A percentile compares a stretch with the other conserved stretches of the same genome.
Conservation (phyloP, 2,329 filamentous ascomycete genomes). For the Verticillium albo-atrum region DNA sequence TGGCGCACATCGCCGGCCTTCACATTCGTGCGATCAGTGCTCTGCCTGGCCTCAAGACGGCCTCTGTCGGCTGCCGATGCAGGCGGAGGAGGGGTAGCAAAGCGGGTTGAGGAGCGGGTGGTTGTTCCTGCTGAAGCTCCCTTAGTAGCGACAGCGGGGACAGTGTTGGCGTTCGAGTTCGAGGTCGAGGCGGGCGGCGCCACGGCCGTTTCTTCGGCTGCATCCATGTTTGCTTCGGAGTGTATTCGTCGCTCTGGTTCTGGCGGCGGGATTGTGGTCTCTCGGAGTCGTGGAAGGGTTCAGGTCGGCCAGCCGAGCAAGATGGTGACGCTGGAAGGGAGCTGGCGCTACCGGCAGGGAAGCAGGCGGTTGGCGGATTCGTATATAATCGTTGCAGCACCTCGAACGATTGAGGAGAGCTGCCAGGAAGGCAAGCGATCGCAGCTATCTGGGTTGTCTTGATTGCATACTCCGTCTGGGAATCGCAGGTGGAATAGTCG, state of each 20-base stretch:
- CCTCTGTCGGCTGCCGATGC: constrained; percentile 29
- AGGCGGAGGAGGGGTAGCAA: constrained; percentile 39
- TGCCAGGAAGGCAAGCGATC: neutral
- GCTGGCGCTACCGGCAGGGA: neutral
- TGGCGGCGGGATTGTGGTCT: too few relatives aligned
- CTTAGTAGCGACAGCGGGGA: constrained; percentile 14
- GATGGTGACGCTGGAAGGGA: neutral
- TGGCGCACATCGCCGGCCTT: constrained; percentile 25
- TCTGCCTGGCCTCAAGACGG: constrained; percentile 35
- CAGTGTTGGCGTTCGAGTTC: neutral
- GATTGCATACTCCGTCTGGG: neutral
- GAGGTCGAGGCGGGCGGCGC: neutral
- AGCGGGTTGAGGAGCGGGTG: constrained; percentile 25
- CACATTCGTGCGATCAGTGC: constrained; percentile 27
- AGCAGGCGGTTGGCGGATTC: neutral
- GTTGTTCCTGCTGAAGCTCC: constrained; percentile 26
- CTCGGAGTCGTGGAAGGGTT: neutral
- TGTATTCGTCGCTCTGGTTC: too few relatives aligned
- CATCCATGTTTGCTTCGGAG: neutral
- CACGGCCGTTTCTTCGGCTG: neutral
- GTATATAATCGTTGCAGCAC: neutral
- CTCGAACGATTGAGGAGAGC: neutral
- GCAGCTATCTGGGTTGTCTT: neutral
- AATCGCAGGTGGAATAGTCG: neutral
- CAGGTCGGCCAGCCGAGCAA: neutral